Evolutionary conservation across 768 basidiomycete genomes (phyloP).

Genomic region (Trametes maxima): DNA sequence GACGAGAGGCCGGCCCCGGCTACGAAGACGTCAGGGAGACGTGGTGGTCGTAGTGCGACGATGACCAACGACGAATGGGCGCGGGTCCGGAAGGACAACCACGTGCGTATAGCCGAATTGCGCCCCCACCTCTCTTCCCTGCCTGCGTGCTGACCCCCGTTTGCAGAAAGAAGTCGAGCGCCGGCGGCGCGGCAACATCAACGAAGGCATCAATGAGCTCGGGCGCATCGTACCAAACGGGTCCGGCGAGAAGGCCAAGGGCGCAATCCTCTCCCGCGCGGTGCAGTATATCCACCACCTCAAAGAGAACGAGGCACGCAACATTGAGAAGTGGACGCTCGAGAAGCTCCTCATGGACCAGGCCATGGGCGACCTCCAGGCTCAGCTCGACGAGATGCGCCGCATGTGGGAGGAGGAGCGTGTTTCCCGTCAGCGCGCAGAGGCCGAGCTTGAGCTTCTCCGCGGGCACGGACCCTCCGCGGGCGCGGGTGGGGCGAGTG

Average conservation of each 20-base stretch:
- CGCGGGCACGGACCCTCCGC: slow-evolving; percentile 14
- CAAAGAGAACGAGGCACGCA: slow-evolving; percentile 87
- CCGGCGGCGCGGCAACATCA: slow-evolving; percentile 91
- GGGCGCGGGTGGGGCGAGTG: neutral
- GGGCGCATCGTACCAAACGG: slow-evolving; percentile 87
- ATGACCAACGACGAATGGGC: slow-evolving; percentile 45
- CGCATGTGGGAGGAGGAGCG: slow-evolving; percentile 83
- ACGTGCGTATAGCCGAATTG: slow-evolving; percentile 36
- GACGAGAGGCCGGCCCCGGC: slow-evolving; percentile 10
- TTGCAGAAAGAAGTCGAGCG: slow-evolving; percentile 98
- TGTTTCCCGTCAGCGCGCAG: slow-evolving; percentile 55
- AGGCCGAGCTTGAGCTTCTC: slow-evolving; percentile 64
- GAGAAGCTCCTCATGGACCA: slow-evolving; percentile 93
- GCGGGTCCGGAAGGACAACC: slow-evolving; percentile 47
- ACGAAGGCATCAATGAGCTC: slow-evolving; percentile 93
- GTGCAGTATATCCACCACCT: slow-evolving; percentile 92
- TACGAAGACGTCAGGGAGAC: slow-evolving; percentile 21
- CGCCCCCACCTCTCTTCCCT: neutral
- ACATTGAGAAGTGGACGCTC: slow-evolving; percentile 92
- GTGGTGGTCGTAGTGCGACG: slow-evolving; percentile 32
- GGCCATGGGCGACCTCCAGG: slow-evolving; percentile 85
- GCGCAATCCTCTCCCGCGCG: slow-evolving; percentile 83
- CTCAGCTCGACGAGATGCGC: slow-evolving; percentile 80
- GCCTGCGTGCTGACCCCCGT: neutral
- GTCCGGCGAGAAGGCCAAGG: slow-evolving; percentile 87